phyloP scores from a whole-genome alignment of 192 early-diverging fungal species.

The Obelidium mucronatum region DNA sequence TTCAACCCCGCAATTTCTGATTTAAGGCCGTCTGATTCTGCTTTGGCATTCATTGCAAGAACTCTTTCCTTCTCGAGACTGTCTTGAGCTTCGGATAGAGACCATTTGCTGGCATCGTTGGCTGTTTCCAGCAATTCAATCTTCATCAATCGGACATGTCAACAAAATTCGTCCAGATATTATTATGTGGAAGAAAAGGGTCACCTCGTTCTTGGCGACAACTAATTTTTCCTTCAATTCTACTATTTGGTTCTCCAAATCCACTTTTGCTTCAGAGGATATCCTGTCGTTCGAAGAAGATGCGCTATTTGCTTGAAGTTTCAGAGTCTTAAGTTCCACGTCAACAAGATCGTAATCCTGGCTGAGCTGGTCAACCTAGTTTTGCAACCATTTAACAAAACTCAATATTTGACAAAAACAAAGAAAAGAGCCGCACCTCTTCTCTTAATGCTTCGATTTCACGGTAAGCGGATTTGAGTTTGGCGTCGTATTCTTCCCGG shows the following conservation, averaged over 20 bases:
- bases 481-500: background rate
- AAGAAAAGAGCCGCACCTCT: background rate
- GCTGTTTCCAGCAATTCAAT: background rate
- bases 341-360: background rate
- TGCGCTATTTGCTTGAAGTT: background rate
- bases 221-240: background rate
- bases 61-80: background rate
- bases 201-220: background rate
- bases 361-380: background rate
- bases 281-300: too few relatives aligned
- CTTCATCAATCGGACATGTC: background rate
- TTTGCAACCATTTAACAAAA: background rate
- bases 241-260: background rate
- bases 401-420: background rate
- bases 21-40: background rate
- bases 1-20: background rate
- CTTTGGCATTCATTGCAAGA: too few relatives aligned
- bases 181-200: too few relatives aligned
- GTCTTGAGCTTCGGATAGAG: background rate
- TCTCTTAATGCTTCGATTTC: background rate
- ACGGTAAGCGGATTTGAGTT: background rate
- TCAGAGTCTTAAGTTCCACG: background rate
- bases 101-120: constrained; percentile 16
- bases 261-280: too few relatives aligned
- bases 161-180: too few relatives aligned